Conservation (phyloP, 768 basidiomycete species). For the Lyophyllum semitale region DNA sequence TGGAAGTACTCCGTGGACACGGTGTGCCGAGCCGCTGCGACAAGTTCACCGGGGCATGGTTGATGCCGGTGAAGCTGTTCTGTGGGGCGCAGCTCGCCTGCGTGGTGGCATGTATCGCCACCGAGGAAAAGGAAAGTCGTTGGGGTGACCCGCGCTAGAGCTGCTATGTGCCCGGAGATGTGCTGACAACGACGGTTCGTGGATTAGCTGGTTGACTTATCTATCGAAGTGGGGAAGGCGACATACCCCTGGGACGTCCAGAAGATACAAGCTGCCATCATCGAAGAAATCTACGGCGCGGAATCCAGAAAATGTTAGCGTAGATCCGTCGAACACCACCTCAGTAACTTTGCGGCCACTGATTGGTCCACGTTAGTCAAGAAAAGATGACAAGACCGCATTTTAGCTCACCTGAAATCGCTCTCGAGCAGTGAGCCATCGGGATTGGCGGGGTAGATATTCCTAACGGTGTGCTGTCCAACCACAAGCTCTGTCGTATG, state of each 20-base stretch:
- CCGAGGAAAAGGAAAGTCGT: not conserved
- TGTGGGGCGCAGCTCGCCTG: not conserved
- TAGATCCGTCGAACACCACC: too few species aligned
- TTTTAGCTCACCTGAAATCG: not conserved
- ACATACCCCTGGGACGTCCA: constrained; percentile 3
- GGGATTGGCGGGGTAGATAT: not conserved
- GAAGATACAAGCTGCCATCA: not conserved
- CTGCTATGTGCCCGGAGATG: not conserved
- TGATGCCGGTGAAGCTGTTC: not conserved
- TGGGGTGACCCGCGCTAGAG: too few species aligned
- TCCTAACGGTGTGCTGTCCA: not conserved
- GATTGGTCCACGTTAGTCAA: not conserved
- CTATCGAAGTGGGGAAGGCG: not conserved
- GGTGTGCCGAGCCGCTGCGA: not conserved
- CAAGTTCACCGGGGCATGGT: too few species aligned
- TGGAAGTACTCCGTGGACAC: not conserved
- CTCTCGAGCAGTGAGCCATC: not conserved
- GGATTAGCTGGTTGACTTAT: not conserved
- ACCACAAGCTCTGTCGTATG: not conserved
- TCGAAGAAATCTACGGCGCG: constrained; percentile 1
- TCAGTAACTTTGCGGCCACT: not conserved
- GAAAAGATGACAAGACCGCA: not conserved
- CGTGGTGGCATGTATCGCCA: too few species aligned
- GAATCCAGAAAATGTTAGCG: not conserved
- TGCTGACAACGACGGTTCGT: not conserved